phyloP scores from a whole-genome alignment of 345 rosid species.

The Geranium brycei region DNA sequence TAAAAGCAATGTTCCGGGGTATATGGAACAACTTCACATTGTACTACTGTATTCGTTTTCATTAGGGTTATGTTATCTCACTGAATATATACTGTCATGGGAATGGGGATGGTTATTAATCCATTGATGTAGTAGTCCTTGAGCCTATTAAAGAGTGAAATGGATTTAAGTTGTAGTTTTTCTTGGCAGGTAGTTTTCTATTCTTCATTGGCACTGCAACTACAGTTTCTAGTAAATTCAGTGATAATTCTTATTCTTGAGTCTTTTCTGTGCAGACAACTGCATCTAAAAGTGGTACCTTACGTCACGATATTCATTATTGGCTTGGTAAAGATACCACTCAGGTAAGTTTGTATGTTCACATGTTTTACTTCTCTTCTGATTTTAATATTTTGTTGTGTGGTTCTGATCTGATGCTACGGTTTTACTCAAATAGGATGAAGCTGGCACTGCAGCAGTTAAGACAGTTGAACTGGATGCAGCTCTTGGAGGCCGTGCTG shows the following conservation, averaged over 20 bases:
- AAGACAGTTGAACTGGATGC: conserved; percentile 97
- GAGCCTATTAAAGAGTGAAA: background rate
- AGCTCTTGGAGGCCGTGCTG: conserved; percentile 97
- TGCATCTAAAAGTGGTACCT: conserved; percentile 54
- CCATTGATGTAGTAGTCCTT: background rate
- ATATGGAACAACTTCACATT: background rate
- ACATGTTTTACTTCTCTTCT: background rate
- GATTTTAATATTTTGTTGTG: background rate
- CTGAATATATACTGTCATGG: background rate
- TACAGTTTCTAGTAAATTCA: background rate
- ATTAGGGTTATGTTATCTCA: background rate
- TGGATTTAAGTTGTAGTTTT: background rate
- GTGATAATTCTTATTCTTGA: background rate
- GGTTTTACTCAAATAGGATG: conserved; percentile 50
- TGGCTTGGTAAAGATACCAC: conserved; percentile 90
- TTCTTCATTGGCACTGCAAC: background rate
- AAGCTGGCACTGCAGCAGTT: conserved; percentile 82
- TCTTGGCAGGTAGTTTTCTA: background rate
- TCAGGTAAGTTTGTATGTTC: conserved; percentile 33
- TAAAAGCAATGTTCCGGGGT: background rate
- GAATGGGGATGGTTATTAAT: background rate
- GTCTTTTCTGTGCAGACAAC: conserved; percentile 41
- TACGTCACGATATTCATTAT: conserved; percentile 77
- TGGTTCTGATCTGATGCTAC: conserved; percentile 9
- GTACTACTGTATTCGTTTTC: background rate